Percentiles rank a stretch among this genome's conserved stretches.
Conservation (phyloP, 768 basidiomycete genomes). For the Rhizopogon vinicolor region DNA sequence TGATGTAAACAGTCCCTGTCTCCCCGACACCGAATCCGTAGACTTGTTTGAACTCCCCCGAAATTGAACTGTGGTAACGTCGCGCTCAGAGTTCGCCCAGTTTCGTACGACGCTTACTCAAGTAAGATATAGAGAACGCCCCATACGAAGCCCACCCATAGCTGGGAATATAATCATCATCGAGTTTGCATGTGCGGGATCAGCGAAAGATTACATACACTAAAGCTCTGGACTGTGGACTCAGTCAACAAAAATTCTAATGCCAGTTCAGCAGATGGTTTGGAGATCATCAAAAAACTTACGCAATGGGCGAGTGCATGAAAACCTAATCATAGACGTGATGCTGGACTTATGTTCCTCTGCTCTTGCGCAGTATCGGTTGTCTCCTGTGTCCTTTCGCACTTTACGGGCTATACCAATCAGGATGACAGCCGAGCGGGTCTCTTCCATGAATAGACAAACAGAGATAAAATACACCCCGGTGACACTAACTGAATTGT, state of each 20-base stretch:
- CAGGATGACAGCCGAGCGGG: conserved; percentile 69
- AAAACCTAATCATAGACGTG: conserved; percentile 55
- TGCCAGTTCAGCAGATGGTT: not conserved
- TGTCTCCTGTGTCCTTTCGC: conserved; percentile 62
- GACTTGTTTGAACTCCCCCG: conserved; percentile 48
- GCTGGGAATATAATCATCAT: conserved; percentile 24
- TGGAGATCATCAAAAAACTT: conserved; percentile 21
- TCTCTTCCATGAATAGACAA: conserved; percentile 63
- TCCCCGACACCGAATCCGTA: conserved; percentile 58
- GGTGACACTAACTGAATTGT: conserved; percentile 37
- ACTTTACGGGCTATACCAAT: conserved; percentile 55
- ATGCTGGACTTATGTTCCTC: conserved; percentile 61
- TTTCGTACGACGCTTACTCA: conserved; percentile 32
- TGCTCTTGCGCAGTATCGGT: conserved; percentile 53
- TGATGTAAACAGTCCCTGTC: conserved; percentile 54
- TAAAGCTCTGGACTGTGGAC: conserved; percentile 69
- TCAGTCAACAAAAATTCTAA: conserved; percentile 36
- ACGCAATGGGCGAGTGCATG: conserved; percentile 32
- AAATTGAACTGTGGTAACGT: conserved; percentile 40
- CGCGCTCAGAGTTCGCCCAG: not conserved
- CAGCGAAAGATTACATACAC: conserved; percentile 35
- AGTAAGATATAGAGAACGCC: conserved; percentile 69
- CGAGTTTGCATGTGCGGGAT: conserved; percentile 36
- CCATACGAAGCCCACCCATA: conserved; percentile 34
- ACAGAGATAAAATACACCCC: conserved; percentile 47